phyloP scores from a whole-genome alignment of 1,139 yeast genomes.

The Geotrichum klebahnii region DNA sequence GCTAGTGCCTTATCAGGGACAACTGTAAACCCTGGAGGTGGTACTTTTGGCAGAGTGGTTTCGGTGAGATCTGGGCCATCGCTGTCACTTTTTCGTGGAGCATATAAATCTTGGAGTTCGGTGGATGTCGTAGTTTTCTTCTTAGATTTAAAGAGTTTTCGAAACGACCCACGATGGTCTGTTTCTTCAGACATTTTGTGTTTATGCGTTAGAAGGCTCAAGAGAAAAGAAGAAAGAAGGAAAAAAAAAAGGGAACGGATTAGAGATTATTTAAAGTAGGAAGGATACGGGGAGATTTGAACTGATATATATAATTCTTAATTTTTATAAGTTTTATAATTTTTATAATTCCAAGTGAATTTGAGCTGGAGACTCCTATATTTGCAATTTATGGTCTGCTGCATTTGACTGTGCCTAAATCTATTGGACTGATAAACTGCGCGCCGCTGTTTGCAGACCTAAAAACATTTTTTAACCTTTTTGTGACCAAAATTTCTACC shows the following conservation, averaged over 20 bases:
- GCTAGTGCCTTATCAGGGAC: not conserved
- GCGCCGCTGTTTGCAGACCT: too few relatives aligned
- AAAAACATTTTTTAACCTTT: too few relatives aligned
- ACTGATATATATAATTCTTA: too few relatives aligned
- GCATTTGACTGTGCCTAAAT: too few relatives aligned
- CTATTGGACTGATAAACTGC: too few relatives aligned
- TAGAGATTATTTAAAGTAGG: not conserved
- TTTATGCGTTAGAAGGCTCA: not conserved
- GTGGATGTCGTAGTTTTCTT: not conserved
- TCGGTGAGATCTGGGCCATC: conserved; percentile 9
- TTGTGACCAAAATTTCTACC: too few relatives aligned
- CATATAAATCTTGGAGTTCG: not conserved
- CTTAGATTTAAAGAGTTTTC: conserved; percentile 5
- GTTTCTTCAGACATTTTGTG: not conserved
- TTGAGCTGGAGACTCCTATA: too few relatives aligned
- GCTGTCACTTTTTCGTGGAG: not conserved
- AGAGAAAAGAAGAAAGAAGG: not conserved
- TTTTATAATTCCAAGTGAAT: too few relatives aligned
- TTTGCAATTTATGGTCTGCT: too few relatives aligned
- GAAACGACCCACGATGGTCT: too few relatives aligned
- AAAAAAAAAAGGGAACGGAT: not conserved
- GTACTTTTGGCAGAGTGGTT: not conserved
- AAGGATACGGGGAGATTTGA: not conserved
- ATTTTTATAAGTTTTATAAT: too few relatives aligned
- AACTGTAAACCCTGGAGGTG: conserved; percentile 11